Evolutionary conservation across 1,284 basidiomycete genomes (phyloP), one percentile per base, ranked within the genome.

Genomic region (Phellinidium pouzarii): DNA sequence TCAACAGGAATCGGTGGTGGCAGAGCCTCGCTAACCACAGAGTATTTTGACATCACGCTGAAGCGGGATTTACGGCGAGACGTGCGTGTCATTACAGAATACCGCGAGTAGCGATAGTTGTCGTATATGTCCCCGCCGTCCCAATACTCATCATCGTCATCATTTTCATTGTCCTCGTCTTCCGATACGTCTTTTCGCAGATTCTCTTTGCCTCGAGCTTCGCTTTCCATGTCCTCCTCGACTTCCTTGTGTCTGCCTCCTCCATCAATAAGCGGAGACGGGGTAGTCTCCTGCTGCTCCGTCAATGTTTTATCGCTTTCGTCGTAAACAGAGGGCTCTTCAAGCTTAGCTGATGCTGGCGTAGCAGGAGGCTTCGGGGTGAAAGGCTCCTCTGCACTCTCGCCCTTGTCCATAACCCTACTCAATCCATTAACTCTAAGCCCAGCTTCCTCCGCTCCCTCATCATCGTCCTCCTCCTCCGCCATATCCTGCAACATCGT

Each of bases 51-150:
- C 29, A 49, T 45, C 29, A 51, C 26, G 25, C 45, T 47, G 34
- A 46, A 53, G 34, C 55, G 41, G 5, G 55, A 56, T 36, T 56
- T 53, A 4, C 55, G 50, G 11, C 34, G 29, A 67, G 55, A 53
- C 17, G 31, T 36, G 34, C 49, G 53, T 17, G 52, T 50, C 53
- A 52, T 52, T 31, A 57, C 31, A 0, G 83, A 85, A 52, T 74
- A 74, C 5, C 82, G 70, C 5, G 83, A 85, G 60, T 87, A 87
- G 2, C 83, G 76, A 61, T 87, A 87, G 57, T 83, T 76, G 61
- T 87, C 84, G 59, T 87, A 87, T 48, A 87, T 85, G 58, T 85
- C 82, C 3, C 70, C 71, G 11, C 76, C 77, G 29, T 77, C 79
- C 52, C 84, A 80, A 76, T 81, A 84, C 55, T 78, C 75, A 25